Percentiles rank a stretch among this genome's conserved stretches.
Conservation (phyloP, 257 asterid species). For the Buddleja alternifolia region DNA sequence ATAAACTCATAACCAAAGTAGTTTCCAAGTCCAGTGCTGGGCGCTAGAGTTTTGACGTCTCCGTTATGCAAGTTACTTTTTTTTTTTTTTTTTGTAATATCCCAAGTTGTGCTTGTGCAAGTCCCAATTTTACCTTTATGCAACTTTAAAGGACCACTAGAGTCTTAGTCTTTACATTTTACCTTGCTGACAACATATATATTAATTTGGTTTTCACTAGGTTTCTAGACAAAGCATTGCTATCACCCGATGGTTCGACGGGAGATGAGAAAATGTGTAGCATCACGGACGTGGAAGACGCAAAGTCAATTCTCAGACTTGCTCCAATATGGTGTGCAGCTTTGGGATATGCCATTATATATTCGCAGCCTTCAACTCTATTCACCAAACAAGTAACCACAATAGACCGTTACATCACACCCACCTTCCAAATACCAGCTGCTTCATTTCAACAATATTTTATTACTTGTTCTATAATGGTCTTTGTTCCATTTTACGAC, state of each 20-base stretch:
- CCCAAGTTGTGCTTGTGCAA: no score
- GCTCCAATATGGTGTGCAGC: constrained; percentile 38
- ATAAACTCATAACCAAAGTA: no score
- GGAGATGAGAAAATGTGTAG: constrained; percentile 20
- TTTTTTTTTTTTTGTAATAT: no score
- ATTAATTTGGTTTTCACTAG: background rate
- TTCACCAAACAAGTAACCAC: constrained; percentile 49
- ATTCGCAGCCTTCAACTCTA: constrained; percentile 42
- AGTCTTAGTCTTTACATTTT: no score
- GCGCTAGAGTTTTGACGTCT: no score
- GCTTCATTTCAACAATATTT: constrained; percentile 39
- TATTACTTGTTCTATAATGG: constrained; percentile 19
- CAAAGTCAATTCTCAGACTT: constrained; percentile 37
- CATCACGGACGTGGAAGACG: constrained; percentile 28
- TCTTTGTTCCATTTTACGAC: constrained; percentile 35
- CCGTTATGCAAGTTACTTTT: no score
- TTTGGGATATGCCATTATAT: constrained; percentile 36
- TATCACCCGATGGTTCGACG: constrained; percentile 23
- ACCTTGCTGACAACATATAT: no score
- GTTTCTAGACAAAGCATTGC: constrained; percentile 40
- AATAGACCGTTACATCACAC: constrained; percentile 34
- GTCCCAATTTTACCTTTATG: no score
- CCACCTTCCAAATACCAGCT: constrained; percentile 33
- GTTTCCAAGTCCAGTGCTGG: no score
- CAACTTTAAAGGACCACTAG: no score